Evolutionary conservation across 2,329 filamentous ascomycete genomes (phyloP).

Genomic region (Chrysoporthe puriensis): DNA sequence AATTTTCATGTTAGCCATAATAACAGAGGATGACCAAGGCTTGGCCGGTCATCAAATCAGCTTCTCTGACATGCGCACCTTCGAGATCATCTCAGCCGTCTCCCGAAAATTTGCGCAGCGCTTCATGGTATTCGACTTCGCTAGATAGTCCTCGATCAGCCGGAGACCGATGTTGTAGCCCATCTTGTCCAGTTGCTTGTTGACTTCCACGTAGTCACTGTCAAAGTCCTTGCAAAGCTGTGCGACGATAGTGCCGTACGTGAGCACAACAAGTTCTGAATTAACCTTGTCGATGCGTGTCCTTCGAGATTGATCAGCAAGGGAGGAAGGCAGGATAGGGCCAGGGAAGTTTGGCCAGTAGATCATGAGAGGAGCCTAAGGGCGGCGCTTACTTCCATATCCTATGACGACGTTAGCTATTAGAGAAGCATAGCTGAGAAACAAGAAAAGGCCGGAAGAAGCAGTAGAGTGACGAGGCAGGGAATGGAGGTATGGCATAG

Average conservation of each 20-base stretch:
- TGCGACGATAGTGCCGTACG: constrained; percentile 95
- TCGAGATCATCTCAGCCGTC: constrained; percentile 94
- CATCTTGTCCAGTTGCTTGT: constrained; percentile 98
- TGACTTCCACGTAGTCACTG: constrained; percentile 90
- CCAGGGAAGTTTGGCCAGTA: background rate
- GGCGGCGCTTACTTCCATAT: constrained; percentile 81
- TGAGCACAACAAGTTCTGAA: constrained; percentile 94
- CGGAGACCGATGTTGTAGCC: constrained; percentile 97
- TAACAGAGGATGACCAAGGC: constrained; percentile 28
- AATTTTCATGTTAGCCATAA: background rate
- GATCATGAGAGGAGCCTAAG: background rate
- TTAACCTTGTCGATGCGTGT: constrained; percentile 97
- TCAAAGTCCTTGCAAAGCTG: constrained; percentile 97
- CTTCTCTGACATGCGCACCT: constrained; percentile 55
- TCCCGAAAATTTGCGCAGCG: constrained; percentile 92
- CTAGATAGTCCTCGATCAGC: constrained; percentile 95
- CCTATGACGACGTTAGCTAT: constrained; percentile 50
- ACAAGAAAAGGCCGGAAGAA: background rate
- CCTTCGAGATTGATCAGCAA: constrained; percentile 51
- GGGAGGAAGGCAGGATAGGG: constrained; percentile 35
- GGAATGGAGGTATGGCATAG: constrained; percentile 1
- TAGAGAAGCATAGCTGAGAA: background rate
- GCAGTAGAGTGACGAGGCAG: background rate
- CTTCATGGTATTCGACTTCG: constrained; percentile 88
- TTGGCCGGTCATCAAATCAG: background rate